Percentiles rank a stretch among this genome's conserved stretches.
phyloP scores from a whole-genome alignment of 2,329 filamentous ascomycete genomes.

The Pleoardoris graminearum region DNA sequence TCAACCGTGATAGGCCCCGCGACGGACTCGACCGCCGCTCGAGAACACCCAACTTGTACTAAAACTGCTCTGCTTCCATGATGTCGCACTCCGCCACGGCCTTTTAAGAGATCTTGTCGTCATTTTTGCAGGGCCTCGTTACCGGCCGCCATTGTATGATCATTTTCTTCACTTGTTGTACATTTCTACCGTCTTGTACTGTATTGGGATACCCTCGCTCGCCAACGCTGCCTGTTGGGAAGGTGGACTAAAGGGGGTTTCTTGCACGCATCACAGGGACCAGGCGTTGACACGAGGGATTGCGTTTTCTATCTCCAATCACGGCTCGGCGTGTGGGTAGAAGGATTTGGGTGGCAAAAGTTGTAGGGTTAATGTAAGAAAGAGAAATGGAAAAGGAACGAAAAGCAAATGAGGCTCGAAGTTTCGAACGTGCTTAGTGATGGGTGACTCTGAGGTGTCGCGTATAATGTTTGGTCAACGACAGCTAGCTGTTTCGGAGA shows the following conservation, averaged over 20 bases:
- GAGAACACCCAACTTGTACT: background rate
- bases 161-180: constrained; percentile 4
- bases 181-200: constrained; percentile 8
- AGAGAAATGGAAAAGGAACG: background rate
- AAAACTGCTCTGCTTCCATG: background rate
- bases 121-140: background rate
- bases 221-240: background rate
- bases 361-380: constrained; percentile 2
- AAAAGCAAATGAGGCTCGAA: too few species aligned
- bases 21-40: background rate
- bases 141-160: background rate
- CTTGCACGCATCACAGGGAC: background rate
- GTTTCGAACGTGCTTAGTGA: too few species aligned
- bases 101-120: background rate
- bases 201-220: constrained; percentile 13
- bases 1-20: background rate
- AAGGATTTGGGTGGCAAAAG: background rate
- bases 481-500: too few species aligned
- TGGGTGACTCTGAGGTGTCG: too few species aligned
- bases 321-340: constrained; percentile 4
- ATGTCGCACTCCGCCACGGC: background rate
- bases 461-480: too few species aligned
- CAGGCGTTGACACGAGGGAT: background rate
- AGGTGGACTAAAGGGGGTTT: background rate
- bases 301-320: constrained; percentile 7